A percentile compares a stretch with the other conserved stretches of the same genome.
These are phyloP conservation scores for Penicillium manginii DNA, from an alignment of 495 filamentous ascomycete species.

Conservation along the genomic window DNA sequence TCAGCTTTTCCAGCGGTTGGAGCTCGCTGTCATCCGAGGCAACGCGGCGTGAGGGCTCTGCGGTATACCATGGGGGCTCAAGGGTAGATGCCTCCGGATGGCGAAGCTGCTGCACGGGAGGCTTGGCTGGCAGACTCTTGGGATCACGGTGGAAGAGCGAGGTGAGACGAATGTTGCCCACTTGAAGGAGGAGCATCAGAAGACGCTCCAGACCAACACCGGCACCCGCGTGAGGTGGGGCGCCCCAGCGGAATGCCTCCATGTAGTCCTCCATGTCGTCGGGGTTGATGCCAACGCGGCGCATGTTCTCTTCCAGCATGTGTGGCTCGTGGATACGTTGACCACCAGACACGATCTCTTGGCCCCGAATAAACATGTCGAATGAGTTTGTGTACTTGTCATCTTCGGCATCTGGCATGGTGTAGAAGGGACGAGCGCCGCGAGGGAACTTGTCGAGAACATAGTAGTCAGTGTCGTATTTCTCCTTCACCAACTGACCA, in stretches of 20 bases:
- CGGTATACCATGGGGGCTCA: slow-evolving; percentile 60
- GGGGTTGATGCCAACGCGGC: slow-evolving; percentile 72
- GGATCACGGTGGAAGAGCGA: slow-evolving; percentile 86
- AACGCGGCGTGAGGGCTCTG: slow-evolving; percentile 36
- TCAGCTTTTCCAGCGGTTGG: slow-evolving; percentile 76
- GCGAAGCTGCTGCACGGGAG: slow-evolving; percentile 57
- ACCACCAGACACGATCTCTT: slow-evolving; percentile 89
- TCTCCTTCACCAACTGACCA: slow-evolving; percentile 79
- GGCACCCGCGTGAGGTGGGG: slow-evolving; percentile 87
- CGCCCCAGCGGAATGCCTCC: slow-evolving; percentile 83
- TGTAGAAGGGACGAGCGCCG: slow-evolving; percentile 64
- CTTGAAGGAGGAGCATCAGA: slow-evolving; percentile 77
- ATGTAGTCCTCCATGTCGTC: slow-evolving; percentile 84
- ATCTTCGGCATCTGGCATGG: slow-evolving; percentile 84
- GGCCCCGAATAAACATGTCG: slow-evolving; percentile 92
- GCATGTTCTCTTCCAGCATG: slow-evolving; percentile 78
- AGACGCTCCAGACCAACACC: slow-evolving; percentile 90
- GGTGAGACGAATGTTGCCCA: slow-evolving; percentile 88
- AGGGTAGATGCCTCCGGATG: slow-evolving; percentile 81
- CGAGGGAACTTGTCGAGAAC: neutral
- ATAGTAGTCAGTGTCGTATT: slow-evolving; percentile 62
- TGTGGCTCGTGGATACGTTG: slow-evolving; percentile 86
- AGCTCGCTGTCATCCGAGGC: slow-evolving; percentile 54
- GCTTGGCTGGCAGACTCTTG: slow-evolving; percentile 69
- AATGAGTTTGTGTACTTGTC: slow-evolving; percentile 83